Evolutionary conservation across 257 asterid genomes (phyloP), one percentile per base, ranked within the genome.

Genomic region (Oldenlandia corymbosa): DNA sequence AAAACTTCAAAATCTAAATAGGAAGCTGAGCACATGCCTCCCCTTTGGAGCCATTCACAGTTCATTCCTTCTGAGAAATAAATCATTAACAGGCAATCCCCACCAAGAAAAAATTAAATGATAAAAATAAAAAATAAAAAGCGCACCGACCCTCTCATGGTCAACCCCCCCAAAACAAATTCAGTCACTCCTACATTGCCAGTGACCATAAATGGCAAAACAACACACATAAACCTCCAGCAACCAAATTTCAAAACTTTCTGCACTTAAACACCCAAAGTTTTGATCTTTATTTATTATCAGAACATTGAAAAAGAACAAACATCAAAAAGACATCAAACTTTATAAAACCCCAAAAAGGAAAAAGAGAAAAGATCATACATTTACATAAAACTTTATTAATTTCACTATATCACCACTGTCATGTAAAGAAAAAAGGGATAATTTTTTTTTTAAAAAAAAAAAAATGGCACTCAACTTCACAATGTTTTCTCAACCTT

Each of bases 11-110:
- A 78, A 63, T 71, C 73, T 70, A 69, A 68, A 58, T 70, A 51
- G 73, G 81, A 72, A 57, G 60, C 64, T 65, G 68, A 52, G 80
- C 73, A 76, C 82, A 83, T 78, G 83, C 73, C 73, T 73, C 62
- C 76, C 78, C n/a, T 70, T 48, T 71, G 71, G 73, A 78, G 54
- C 70, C 70, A 55, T 69, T 73, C 66, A 71, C 58, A 71, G 68
- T 54, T 66, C 66, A 66, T 66, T 47, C 72, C 60, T 72, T 73
- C 74, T 50, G 45, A 62, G 61, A 78, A 66, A 66, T 70, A 65
- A 69, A 73, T 30, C 67, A 63, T 62, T 62, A 61, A 43, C 45
- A 77, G 67, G 55, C 57, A 58, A 45, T 62, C 65, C 78, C 74
- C 62, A 65, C 64, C 54, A 28, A 27, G 60, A 26, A 30, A 55